Base-by-base conservation (phyloP, 345 rosid species). In the Camelina sativa region DNA sequence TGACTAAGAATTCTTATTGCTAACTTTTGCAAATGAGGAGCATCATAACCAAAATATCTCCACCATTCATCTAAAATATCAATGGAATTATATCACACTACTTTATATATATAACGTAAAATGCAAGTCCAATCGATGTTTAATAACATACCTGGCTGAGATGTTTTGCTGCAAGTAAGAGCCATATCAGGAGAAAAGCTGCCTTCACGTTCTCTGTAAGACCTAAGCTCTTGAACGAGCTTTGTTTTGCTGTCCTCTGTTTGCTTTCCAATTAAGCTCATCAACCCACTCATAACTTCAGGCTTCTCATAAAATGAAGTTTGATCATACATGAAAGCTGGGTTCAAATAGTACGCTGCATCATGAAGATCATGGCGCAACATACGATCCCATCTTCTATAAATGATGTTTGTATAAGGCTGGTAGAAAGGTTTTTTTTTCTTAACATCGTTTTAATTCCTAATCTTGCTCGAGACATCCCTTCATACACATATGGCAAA, bases 321-420 rank as follows among this genome's bases (percentile, higher is more conserved):
- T 23, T 23, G 7, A 4, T 34, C 48, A 37, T 67, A 67, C 15
- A 52, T 7, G 15, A 67, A 67, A 37, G 35, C 0, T 0, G 11
- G 51, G 5, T 67, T 67, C n/a, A 67, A 22, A 38, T 52, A 67
- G 8, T 67, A 67, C 1, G 71, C 0, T 19, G 61, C 37, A 34
- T 9, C 50, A 37, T 52, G 35, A 20, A 51, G 15, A 37, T 51
- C 60, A 1, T 8, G 60, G 0, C 35, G 15, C 3, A 66, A 52
- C 60, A 66, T 66, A 12, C 59, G 20, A 51, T 66, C 71, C 47
- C 48, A 66, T 8, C 60, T 51, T 12, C 1, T 23, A 23, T 23
- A 2, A 23, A 23, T 20, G 22, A 20, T 20, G 22, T 20, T 20
- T 20, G 22, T 20, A 20, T 20, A 20, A 20, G 22, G 22, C 22